Base-by-base conservation (phyloP, 192 early-diverging fungal genomes). In the Entomortierella parvispora region DNA sequence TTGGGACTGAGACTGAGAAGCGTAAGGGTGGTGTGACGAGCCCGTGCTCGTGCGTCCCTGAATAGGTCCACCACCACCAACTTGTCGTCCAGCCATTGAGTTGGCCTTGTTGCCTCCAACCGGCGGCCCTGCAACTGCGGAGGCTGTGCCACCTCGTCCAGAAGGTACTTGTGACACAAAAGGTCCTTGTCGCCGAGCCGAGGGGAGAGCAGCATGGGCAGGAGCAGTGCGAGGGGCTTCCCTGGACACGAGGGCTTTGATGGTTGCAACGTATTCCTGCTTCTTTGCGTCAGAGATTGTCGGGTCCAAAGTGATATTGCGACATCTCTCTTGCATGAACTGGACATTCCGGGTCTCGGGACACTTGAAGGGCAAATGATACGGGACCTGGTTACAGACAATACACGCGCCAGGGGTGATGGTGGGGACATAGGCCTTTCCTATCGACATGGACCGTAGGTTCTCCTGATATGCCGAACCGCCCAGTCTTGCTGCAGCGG, bases 401-500 rank as follows among this genome's bases (percentile, higher is more conserved):
- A 77, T 77, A 47, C 74, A 77, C 9, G 65, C 65, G 20, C 74
- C 74, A 26, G 74, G 74, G 2, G 65, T 77, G 8, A 77, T 77
- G 1, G 74, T 77, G 22, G 74, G 74, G 10, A 77, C 74, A 68
- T 63, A 77, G 0, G 74, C 65, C 33, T 68, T 77, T 20, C 74
- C 74, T 43, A 77, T 77, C 26, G 74, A 77, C 66, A 77, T 68
- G 37, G 74, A 62, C 15, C 74, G 65, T n/a, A 77, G 42, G 33
- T 29, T 77, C 25, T 77, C 74, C 32, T 77, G 74, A 43, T 77
- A 77, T 2, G 74, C 74, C 10, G 74, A 34, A 10, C 65, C 56
- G 2, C 74, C 74, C 7, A 77, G 60, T 40, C 74, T 61, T 9
- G 74, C 74, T 4, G 74, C 74, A 11, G 65, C 65, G 2, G 74